phyloP scores from a whole-genome alignment of 2,329 filamentous ascomycete species.

The Ceratocystis smalleyi region DNA sequence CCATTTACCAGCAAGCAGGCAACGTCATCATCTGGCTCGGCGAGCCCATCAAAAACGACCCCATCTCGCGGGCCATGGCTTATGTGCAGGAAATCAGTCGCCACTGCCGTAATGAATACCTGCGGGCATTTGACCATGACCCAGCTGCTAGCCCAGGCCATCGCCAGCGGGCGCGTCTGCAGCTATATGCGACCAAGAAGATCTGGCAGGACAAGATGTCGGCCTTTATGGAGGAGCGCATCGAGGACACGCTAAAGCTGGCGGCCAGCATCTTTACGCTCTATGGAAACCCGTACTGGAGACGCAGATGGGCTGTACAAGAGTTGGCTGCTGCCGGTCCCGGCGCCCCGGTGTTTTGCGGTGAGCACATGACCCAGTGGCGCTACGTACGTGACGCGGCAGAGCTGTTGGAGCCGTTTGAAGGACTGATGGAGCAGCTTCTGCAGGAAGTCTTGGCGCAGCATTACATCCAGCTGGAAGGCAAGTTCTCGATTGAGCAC shows the following conservation, averaged over 20 bases:
- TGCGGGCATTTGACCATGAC: constrained; percentile 12
- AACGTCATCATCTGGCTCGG: constrained; percentile 18
- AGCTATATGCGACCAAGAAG: constrained; percentile 11
- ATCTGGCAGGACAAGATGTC: constrained; percentile 13
- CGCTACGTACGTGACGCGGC: constrained; percentile 14
- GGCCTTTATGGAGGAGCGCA: constrained; percentile 6
- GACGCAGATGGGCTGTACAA: constrained; percentile 10
- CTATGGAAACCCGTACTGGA: constrained; percentile 15
- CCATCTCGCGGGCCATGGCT: constrained; percentile 10
- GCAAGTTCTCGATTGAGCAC: constrained; percentile 11
- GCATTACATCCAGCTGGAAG: constrained; percentile 14
- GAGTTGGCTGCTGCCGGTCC: constrained; percentile 8
- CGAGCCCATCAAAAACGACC: constrained; percentile 13
- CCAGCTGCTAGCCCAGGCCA: constrained; percentile 12
- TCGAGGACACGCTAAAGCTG: constrained; percentile 14
- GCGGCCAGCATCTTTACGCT: constrained; percentile 15
- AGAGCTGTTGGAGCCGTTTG: constrained; percentile 13
- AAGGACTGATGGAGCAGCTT: constrained; percentile 10
- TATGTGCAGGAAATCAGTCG: constrained; percentile 15
- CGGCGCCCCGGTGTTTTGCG: constrained; percentile 11
- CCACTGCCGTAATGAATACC: constrained; percentile 13
- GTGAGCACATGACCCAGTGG: constrained; percentile 16
- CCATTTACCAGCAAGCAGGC: constrained; percentile 17
- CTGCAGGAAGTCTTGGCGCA: constrained; percentile 13
- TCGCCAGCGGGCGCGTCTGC: constrained; percentile 10